Conservation (phyloP, 495 filamentous ascomycete genomes). For the Tuber indicum region DNA sequence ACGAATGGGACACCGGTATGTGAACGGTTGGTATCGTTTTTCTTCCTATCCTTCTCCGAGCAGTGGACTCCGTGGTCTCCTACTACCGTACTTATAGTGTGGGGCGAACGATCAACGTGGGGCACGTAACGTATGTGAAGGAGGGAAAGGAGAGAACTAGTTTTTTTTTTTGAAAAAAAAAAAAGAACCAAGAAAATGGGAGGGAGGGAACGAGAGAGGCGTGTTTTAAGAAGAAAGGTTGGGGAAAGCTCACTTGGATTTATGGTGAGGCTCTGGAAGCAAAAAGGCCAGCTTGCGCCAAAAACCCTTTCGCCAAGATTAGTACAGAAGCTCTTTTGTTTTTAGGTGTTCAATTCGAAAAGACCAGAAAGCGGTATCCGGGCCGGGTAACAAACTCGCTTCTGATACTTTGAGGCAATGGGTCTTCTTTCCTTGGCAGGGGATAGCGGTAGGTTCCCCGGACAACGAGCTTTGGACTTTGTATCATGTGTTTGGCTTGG, state of each 20-base stretch:
- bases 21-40: conserved; percentile 10
- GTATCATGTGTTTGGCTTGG: not conserved
- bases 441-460: not conserved
- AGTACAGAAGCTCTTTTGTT: not conserved
- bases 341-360: not conserved
- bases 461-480: not conserved
- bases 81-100: not conserved
- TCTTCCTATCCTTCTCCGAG: not conserved
- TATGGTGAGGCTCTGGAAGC: conserved; percentile 35
- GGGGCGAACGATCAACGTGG: not conserved
- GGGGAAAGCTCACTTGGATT: conserved; percentile 21
- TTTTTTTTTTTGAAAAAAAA: not conserved
- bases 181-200: too few relatives aligned
- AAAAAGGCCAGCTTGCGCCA: conserved; percentile 40
- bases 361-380: not conserved
- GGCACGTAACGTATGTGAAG: not conserved
- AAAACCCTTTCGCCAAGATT: conserved; percentile 17
- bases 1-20: conserved; percentile 14
- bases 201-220: conserved; percentile 7
- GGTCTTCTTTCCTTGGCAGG: not conserved
- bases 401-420: too few relatives aligned
- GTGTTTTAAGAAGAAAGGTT: conserved; percentile 9
- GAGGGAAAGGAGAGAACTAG: not conserved
- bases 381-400: not conserved
- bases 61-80: not conserved